These are phyloP conservation scores for Hyparrhenia diplandra DNA, from an alignment of 176 grass and related monocot species.

Conservation along the genomic window DNA sequence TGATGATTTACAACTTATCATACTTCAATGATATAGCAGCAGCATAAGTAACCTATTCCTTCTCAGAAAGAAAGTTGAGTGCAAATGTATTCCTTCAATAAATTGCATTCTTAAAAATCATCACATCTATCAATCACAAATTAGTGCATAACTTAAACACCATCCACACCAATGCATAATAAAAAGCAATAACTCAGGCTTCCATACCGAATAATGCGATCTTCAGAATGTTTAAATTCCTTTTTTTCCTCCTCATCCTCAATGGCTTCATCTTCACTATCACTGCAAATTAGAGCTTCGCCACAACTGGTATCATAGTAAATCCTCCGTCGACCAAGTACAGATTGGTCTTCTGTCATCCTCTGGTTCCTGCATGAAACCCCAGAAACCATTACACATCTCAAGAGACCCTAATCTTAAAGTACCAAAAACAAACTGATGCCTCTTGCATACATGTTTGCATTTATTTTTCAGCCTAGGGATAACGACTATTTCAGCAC, in stretches of 20 bases:
- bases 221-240: conserved; percentile 64
- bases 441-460: background rate
- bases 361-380: conserved; percentile 65
- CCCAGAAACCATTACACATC: background rate
- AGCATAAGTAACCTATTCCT: background rate
- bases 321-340: conserved; percentile 83
- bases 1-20: background rate
- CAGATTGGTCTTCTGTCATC: conserved; percentile 94
- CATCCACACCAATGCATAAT: background rate
- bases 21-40: background rate
- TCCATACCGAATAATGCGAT: conserved; percentile 72
- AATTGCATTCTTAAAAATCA: no score
- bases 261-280: conserved; percentile 82
- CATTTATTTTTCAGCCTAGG: background rate
- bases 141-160: conserved; percentile 15
- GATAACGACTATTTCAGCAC: background rate
- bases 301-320: conserved; percentile 81
- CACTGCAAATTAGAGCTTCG: conserved; percentile 87
- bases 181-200: background rate
- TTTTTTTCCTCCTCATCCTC: conserved; percentile 82
- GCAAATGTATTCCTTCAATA: conserved; percentile 10
- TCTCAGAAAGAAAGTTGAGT: no score
- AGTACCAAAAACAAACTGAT: background rate
- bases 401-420: conserved; percentile 3
- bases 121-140: no score